Evolutionary conservation across 1,139 yeast species (phyloP), one percentile per base, ranked within the genome.

Genomic region (Geotrichum macrosporum): DNA sequence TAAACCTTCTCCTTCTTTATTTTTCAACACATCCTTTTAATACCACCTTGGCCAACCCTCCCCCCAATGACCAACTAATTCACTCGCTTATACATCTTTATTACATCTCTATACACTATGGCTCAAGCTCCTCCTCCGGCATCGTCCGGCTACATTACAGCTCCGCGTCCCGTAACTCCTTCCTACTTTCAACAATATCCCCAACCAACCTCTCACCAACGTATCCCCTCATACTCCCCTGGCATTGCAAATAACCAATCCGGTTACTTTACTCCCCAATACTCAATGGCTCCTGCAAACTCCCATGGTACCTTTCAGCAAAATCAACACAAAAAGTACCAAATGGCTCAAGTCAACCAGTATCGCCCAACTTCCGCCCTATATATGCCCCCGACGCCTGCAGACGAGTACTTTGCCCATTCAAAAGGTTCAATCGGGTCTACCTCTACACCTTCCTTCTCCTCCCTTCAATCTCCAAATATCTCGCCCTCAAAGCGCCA

Each of bases 61-160:
- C 45, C 45, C 30, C 24, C 22, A 29, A 42, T 42, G 45, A 24
- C 26, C 29, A 20, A 42, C 39, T 42, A 35, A 30, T 36, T 26
- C 45, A 35, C 39, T 42, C 40, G 40, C 40, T 42, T 29, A 15
- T 30, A 22, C 18, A 42, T 42, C 40, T 29, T 42, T 30, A 20
- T 26, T 26, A 16, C 27, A n/a, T n/a, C n/a, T n/a, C n/a, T n/a
- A n/a, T n/a, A n/a, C 10, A 42, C 39, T 35, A 42, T 42, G 45
- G 45, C 45, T 27, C 45, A 42, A 35, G 45, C 45, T 29, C 39
- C 39, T 42, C 35, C 40, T 5, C n/a, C n/a, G n/a, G n/a, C n/a
- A n/a, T n/a, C n/a, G n/a, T 35, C 45, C 29, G 45, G 45, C 3
- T 42, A 35, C 18, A 27, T 35, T 40, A 40, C 35, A 35, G 27